Base-by-base conservation (phyloP, 148 eudicot genomes). In the Nyssa sinensis region DNA sequence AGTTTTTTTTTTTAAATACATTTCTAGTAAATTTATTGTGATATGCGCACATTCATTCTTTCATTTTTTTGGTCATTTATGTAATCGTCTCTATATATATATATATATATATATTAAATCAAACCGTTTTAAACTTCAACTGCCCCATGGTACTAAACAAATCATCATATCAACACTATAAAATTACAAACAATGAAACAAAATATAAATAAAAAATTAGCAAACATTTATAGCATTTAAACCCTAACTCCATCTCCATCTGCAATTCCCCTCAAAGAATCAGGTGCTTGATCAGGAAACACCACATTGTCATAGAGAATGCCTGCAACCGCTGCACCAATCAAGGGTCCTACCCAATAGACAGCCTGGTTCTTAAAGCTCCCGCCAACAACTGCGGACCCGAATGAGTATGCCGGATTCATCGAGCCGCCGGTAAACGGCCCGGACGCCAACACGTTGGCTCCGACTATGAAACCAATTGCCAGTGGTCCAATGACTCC, bases 401-500 rank as follows among this genome's bases (percentile, higher is more conserved):
- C 98, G 24, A 93, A 93, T 16, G 97, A 78, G 75, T 69, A 77
- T 1, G 98, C 98, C 4, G 98, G 98, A 77, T 93, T 93, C 94
- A 88, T 93, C 0, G 89, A 86, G 57, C 97, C 98, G 11, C 98
- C 98, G 10, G 97, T 88, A 67, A 89, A 93, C 1, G 98, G 95
- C 11, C 93, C 93, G 0, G 88, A 84, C 0, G 95, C 97, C 44
- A 94, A 66, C 60, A 88, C 89, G 21, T 91, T 91, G 21, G 97
- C 98, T 9, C 97, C 97, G 0, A 70, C 81, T 13, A 90, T 78
- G 7, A 91, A 81, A 64, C 98, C 98, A 6, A 91, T 87, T 8
- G 75, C 82, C 73, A 91, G 58, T 0, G 97, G 93, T 2, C 98
- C 97, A 61, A 84, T 81, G 30, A 88, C 63, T 35, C 86, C 85